Evolutionary conservation across 768 basidiomycete species (phyloP).

Genomic region (Flagelloscypha sp.): DNA sequence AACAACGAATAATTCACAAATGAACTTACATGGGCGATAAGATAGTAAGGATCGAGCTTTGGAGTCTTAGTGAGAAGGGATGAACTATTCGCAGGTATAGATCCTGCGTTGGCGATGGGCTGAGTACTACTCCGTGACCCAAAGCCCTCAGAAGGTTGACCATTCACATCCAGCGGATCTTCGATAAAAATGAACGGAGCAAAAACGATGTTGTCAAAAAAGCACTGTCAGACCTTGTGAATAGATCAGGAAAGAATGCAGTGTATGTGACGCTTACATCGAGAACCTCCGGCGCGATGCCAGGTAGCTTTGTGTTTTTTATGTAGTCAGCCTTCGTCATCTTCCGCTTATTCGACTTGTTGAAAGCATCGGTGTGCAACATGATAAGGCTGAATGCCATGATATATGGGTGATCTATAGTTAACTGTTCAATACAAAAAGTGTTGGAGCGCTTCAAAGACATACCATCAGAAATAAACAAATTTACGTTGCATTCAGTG

Average conservation of each 20-base stretch:
- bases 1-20: background rate
- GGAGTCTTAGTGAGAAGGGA: slow-evolving; percentile 44
- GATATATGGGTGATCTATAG: slow-evolving; percentile 85
- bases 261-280: slow-evolving; percentile 48
- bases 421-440: slow-evolving; percentile 2
- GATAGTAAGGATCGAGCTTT: slow-evolving; percentile 87
- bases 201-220: slow-evolving; percentile 94
- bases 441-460: background rate
- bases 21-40: slow-evolving; percentile 66
- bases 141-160: slow-evolving; percentile 42
- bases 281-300: slow-evolving; percentile 72
- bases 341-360: slow-evolving; percentile 94
- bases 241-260: background rate
- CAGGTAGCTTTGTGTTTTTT: slow-evolving; percentile 84
- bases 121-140: too few species aligned
- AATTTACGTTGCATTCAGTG: slow-evolving; percentile 67
- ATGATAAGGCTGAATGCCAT: slow-evolving; percentile 97
- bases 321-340: slow-evolving; percentile 95
- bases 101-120: slow-evolving; percentile 19
- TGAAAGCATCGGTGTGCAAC: slow-evolving; percentile 98
- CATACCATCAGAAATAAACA: slow-evolving; percentile 74
- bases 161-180: slow-evolving; percentile 69
- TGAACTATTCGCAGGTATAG: slow-evolving; percentile 22
- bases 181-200: slow-evolving; percentile 97
- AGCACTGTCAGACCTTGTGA: slow-evolving; percentile 47